A percentile compares a stretch with the other conserved stretches of the same genome.
These are phyloP conservation scores for Wickerhamiella kazuoi DNA, from an alignment of 805 yeast species.

Conservation along the genomic window DNA sequence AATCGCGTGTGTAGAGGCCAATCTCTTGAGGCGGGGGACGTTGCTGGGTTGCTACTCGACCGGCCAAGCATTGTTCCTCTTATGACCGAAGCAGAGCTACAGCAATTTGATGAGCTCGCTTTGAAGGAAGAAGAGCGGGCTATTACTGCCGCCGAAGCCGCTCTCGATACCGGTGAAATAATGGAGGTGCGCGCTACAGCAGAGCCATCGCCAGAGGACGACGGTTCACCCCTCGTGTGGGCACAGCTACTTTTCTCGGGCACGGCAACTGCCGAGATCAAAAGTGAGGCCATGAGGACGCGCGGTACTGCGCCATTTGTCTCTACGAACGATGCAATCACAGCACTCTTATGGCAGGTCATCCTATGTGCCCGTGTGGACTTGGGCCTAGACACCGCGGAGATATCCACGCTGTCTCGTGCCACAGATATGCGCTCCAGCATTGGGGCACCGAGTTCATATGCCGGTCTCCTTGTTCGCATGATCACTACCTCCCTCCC, in stretches of 20 bases:
- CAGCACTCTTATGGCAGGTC: background rate
- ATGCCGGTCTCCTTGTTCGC: background rate
- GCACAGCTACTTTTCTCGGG: background rate
- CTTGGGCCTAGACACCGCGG: background rate
- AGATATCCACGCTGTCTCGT: no score
- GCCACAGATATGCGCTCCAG: background rate
- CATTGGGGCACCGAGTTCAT: background rate
- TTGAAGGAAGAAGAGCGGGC: background rate
- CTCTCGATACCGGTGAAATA: background rate
- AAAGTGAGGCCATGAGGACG: background rate
- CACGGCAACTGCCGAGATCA: background rate
- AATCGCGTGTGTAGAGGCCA: background rate
- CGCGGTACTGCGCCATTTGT: background rate
- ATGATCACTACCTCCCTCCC: background rate
- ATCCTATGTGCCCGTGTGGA: background rate
- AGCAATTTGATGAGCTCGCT: no score
- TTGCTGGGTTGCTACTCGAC: background rate
- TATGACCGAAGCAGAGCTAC: background rate
- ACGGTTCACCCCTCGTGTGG: background rate
- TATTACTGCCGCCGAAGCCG: background rate
- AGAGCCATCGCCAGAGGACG: no score
- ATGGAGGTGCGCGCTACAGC: no score
- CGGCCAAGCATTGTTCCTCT: background rate
- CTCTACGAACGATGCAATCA: background rate
- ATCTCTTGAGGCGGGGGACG: background rate